A percentile compares a stretch with the other conserved stretches of the same genome.
Evolutionary conservation across 768 basidiomycete species (phyloP).

Genomic region (Boletus subcaerulescens): DNA sequence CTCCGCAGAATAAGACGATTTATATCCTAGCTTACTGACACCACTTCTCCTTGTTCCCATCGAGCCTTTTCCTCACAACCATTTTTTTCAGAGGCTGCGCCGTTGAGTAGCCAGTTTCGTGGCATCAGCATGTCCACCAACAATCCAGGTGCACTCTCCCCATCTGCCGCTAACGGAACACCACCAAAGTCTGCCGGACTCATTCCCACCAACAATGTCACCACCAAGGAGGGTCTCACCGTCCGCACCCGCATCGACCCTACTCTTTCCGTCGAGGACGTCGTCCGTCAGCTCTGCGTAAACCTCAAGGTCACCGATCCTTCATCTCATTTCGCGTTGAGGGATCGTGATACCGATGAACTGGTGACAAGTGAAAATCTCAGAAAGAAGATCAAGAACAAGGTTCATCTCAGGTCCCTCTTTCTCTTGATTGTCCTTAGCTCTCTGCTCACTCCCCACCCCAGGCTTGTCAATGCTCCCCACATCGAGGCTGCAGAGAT

Average conservation of each 20-base stretch:
- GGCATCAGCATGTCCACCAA: no score
- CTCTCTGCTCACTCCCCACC: neutral
- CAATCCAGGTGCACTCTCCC: neutral
- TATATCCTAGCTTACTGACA: conserved; percentile 41
- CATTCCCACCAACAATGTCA: conserved; percentile 82
- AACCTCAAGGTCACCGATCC: conserved; percentile 78
- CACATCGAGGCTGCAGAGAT: conserved; percentile 76
- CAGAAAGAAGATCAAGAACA: conserved; percentile 74
- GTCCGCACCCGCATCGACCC: conserved; percentile 86
- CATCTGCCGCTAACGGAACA: conserved; percentile 33
- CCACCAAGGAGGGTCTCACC: conserved; percentile 68
- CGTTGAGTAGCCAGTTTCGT: no score
- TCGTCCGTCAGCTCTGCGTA: conserved; percentile 76
- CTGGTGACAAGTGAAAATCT: conserved; percentile 87
- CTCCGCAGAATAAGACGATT: conserved; percentile 37
- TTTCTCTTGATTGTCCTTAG: neutral
- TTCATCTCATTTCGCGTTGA: conserved; percentile 67
- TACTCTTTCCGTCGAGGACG: conserved; percentile 78
- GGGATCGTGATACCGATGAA: conserved; percentile 75
- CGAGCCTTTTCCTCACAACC: conserved; percentile 6
- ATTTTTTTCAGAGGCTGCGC: conserved; percentile 1
- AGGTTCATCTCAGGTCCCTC: conserved; percentile 72
- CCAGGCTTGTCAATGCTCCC: conserved; percentile 77
- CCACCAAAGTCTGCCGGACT: conserved; percentile 43
- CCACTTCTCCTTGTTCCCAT: no score